Base-by-base conservation (phyloP, 352 stramenopile species). In the Thraustotheca clavata region DNA sequence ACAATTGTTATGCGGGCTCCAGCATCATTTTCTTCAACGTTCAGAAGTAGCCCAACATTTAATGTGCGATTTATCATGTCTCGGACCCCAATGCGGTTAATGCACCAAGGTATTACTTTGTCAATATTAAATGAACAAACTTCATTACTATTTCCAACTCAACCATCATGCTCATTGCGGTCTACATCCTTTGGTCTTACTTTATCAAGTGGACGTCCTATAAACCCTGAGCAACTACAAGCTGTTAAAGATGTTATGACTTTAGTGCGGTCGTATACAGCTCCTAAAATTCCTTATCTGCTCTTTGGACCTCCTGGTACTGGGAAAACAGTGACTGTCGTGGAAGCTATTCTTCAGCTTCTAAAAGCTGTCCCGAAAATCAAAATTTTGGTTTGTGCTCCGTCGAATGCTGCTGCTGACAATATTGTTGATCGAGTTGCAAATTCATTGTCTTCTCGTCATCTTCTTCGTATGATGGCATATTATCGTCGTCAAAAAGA, bases 251-350 rank as follows among this genome's bases (percentile, higher is more conserved):
- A 65, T 27, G 62, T 76, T 18, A 29, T 49, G 11, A 60, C 71
- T 46, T 65, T 74, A 41, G 70, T 74, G 16, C 63, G 50, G 20
- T 32, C 59, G 20, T 48, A 68, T 18, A 61, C 73, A 35, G 39
- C 33, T 9, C 7, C 26, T n/a, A 48, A 67, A 32, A 39, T 73
- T 39, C 71, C 71, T n/a, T 76, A 76, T 50, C 59, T 76, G 7
- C 67, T 76, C 22, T 76, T 75, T 60, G 71, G 71, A 3, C 71
- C 71, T 8, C 71, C 71, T 18, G 71, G 67, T 4, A 77, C 72
- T 9, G 72, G 72, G 22, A 78, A 78, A 49, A 78, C 72, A 18
- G 39, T 62, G 41, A 76, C 68, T 3, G 43, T 78, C 12, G 74
- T 72, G 9, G 70, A 75, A 48, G 43, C 68, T 18, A 75, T 73